Evolutionary conservation across 2,329 filamentous ascomycete genomes (phyloP).

Genomic region (Calonectria pteridis): DNA sequence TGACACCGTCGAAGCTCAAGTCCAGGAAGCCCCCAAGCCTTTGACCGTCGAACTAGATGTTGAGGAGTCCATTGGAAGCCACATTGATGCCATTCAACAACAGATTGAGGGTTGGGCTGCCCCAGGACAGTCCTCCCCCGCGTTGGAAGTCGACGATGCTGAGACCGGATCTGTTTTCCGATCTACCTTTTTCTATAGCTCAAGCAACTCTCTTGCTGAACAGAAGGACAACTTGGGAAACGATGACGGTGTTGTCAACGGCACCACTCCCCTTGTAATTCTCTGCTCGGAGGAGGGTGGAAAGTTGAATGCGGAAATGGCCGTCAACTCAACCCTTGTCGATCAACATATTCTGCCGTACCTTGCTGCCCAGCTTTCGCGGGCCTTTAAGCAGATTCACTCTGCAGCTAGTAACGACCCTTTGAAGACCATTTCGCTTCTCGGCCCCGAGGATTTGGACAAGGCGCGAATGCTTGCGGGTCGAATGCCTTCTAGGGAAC

Average conservation of each 20-base stretch:
- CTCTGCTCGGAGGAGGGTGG: neutral
- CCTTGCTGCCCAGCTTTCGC: neutral
- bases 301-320: neutral
- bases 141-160: neutral
- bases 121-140: neutral
- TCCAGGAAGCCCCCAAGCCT: neutral
- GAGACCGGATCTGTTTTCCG: neutral
- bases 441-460: neutral
- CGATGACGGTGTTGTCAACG: neutral
- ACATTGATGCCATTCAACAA: neutral
- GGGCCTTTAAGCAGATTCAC: slow-evolving; percentile 10
- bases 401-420: neutral
- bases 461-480: slow-evolving; percentile 1
- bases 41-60: neutral
- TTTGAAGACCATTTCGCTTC: neutral
- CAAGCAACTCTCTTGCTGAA: neutral
- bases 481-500: neutral
- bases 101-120: neutral
- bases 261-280: neutral
- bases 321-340: neutral
- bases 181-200: neutral
- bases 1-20: neutral
- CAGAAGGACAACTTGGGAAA: neutral
- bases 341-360: slow-evolving; percentile 9
- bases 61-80: neutral